These are phyloP conservation scores for Mycosphaerella arachidis DNA, from an alignment of 2,329 filamentous ascomycete species.

Conservation along the genomic window DNA sequence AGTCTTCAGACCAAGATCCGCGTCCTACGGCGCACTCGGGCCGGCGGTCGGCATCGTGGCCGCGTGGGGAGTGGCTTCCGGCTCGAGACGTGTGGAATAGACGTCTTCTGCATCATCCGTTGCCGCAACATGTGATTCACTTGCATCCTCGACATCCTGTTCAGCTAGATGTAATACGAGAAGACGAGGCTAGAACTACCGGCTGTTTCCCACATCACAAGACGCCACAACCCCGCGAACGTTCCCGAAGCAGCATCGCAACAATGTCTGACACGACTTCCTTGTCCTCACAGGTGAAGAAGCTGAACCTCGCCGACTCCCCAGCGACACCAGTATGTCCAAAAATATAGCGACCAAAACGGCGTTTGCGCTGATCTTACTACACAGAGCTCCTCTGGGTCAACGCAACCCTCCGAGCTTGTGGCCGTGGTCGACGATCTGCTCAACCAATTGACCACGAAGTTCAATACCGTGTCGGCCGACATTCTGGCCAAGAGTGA, in stretches of 20 bases:
- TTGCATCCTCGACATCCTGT: neutral
- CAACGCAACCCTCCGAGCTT: slow-evolving; percentile 58
- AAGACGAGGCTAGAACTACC: neutral
- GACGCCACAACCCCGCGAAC: neutral
- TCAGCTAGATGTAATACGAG: neutral
- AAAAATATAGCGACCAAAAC: neutral
- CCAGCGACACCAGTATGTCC: neutral
- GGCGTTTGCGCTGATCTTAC: neutral
- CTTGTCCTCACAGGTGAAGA: slow-evolving; percentile 26
- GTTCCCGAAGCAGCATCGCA: neutral
- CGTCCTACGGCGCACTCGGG: neutral
- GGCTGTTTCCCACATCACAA: neutral
- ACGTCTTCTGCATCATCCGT: neutral
- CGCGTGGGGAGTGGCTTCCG: neutral
- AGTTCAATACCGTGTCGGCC: slow-evolving; percentile 77
- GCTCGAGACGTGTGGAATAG: neutral
- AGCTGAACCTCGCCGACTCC: slow-evolving; percentile 16
- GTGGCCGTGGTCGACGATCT: slow-evolving; percentile 80
- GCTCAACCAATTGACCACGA: slow-evolving; percentile 75
- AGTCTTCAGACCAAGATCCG: neutral
- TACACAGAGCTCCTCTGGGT: slow-evolving; percentile 1
- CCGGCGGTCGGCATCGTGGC: neutral
- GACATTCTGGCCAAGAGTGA: slow-evolving; percentile 86
- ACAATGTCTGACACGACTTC: slow-evolving; percentile 16
- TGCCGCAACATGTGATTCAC: neutral